Conservation (phyloP, 2,329 filamentous ascomycete species). For the Penicillium hesseltinei region DNA sequence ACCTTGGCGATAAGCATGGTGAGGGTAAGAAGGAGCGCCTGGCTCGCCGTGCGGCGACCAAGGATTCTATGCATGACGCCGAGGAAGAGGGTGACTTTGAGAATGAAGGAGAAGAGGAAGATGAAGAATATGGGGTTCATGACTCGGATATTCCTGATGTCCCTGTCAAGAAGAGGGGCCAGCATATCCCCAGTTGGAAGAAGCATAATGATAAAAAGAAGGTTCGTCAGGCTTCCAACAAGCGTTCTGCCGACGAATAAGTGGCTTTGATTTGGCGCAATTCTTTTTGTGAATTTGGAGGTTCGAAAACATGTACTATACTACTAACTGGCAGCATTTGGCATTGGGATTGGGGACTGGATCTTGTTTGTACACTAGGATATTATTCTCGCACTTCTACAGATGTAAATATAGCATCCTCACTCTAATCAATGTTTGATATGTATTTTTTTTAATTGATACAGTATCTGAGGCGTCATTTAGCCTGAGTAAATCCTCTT, state of each 20-base stretch:
- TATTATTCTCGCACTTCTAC: constrained; percentile 17
- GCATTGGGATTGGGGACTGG: constrained; percentile 11
- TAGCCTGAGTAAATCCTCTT: background rate
- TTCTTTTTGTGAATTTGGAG: constrained; percentile 1
- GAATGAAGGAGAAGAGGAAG: constrained; percentile 28
- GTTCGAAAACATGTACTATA: constrained; percentile 13
- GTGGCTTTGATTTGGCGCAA: constrained; percentile 3
- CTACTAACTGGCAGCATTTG: constrained; percentile 11
- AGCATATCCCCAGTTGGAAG: constrained; percentile 43
- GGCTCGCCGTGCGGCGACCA: constrained; percentile 37
- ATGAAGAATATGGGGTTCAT: constrained; percentile 25
- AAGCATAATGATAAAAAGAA: constrained; percentile 46
- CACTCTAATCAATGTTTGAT: constrained; percentile 17
- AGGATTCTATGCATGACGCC: constrained; percentile 17
- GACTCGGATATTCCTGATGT: constrained; percentile 20
- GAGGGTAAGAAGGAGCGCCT: constrained; percentile 42
- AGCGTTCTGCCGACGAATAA: constrained; percentile 24
- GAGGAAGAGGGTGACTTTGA: constrained; percentile 23
- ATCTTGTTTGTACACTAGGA: constrained; percentile 23
- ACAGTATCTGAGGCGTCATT: background rate
- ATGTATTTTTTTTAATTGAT: background rate
- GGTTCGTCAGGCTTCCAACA: constrained; percentile 42
- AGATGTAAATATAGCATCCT: constrained; percentile 26
- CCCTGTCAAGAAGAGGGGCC: constrained; percentile 33
- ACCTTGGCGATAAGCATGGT: constrained; percentile 54